Evolutionary conservation across 2,329 filamentous ascomycete genomes (phyloP).

Genomic region (Trematosphaeria pertusa): DNA sequence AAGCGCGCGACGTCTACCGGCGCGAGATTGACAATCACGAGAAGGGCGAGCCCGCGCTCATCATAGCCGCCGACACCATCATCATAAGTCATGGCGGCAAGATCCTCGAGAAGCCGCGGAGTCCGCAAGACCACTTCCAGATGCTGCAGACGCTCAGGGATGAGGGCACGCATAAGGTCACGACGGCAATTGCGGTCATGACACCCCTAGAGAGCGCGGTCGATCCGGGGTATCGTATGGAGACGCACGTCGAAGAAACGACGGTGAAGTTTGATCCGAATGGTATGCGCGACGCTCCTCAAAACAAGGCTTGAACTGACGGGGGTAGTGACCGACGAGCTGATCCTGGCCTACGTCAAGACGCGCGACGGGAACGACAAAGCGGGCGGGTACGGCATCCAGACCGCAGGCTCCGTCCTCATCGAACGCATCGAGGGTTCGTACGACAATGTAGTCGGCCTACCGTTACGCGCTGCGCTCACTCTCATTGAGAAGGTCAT

Average conservation of each 20-base stretch:
- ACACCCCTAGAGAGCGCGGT: conserved; percentile 79
- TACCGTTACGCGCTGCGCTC: conserved; percentile 81
- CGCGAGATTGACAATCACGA: conserved; percentile 62
- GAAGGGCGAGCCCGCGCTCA: conserved; percentile 76
- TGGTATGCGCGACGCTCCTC: conserved; percentile 29
- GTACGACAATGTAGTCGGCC: conserved; percentile 91
- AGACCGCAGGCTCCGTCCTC: conserved; percentile 84
- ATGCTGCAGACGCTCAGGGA: conserved; percentile 88
- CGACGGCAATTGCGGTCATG: conserved; percentile 85
- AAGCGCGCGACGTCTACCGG: conserved; percentile 77
- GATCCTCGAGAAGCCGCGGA: conserved; percentile 90
- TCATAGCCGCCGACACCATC: conserved; percentile 90
- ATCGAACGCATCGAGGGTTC: conserved; percentile 89
- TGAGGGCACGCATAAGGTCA: conserved; percentile 77
- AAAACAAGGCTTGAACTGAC: conserved; percentile 5
- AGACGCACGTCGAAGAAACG: conserved; percentile 87
- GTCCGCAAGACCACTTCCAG: conserved; percentile 77
- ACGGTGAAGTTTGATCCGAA: conserved; percentile 82
- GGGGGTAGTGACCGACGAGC: conserved; percentile 71
- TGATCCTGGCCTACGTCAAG: conserved; percentile 78
- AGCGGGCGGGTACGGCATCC: conserved; percentile 93
- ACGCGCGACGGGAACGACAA: conserved; percentile 95
- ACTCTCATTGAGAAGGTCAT: conserved; percentile 89
- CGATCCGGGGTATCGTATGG: conserved; percentile 84
- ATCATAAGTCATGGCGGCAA: conserved; percentile 77